phyloP scores from a whole-genome alignment of 805 yeast genomes.

The Yarrowia divulgata region DNA sequence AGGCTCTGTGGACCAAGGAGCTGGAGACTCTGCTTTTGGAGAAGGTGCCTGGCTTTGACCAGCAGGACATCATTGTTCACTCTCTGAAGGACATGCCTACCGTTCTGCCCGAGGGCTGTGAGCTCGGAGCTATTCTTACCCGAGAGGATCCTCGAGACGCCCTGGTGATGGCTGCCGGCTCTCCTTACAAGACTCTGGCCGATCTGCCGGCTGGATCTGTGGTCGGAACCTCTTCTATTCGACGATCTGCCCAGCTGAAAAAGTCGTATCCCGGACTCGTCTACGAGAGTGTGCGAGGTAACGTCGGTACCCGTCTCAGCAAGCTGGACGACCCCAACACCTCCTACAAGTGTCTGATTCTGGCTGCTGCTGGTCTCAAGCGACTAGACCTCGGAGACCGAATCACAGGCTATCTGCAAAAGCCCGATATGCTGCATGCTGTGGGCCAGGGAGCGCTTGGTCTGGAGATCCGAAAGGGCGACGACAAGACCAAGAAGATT shows the following conservation, averaged over 20 bases:
- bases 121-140: conserved; percentile 82
- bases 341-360: conserved; percentile 72
- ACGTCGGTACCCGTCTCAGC: conserved; percentile 75
- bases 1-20: conserved; percentile 95
- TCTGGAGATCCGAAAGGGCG: conserved; percentile 80
- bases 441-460: conserved; percentile 99
- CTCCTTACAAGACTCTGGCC: conserved; percentile 65
- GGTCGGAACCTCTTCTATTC: conserved; percentile 93
- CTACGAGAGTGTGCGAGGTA: conserved; percentile 89
- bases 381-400: conserved; percentile 76
- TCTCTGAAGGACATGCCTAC: conserved; percentile 94
- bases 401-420: conserved; percentile 73
- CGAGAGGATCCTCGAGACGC: conserved; percentile 97
- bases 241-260: conserved; percentile 90
- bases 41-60: conserved; percentile 64
- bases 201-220: conserved; percentile 86
- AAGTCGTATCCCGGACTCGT: conserved; percentile 76
- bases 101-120: conserved; percentile 84
- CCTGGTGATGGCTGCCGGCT: conserved; percentile 71
- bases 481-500: conserved; percentile 63
- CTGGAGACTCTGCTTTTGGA: conserved; percentile 75
- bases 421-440: conserved; percentile 89
- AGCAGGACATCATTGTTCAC: conserved; percentile 88
- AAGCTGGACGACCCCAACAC: conserved; percentile 79
- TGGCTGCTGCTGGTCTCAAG: conserved; percentile 91